Percentiles rank a stretch among this genome's conserved stretches.
These are phyloP conservation scores for Psilocybe cubensis DNA, from an alignment of 768 basidiomycete genomes.

Conservation along the genomic window DNA sequence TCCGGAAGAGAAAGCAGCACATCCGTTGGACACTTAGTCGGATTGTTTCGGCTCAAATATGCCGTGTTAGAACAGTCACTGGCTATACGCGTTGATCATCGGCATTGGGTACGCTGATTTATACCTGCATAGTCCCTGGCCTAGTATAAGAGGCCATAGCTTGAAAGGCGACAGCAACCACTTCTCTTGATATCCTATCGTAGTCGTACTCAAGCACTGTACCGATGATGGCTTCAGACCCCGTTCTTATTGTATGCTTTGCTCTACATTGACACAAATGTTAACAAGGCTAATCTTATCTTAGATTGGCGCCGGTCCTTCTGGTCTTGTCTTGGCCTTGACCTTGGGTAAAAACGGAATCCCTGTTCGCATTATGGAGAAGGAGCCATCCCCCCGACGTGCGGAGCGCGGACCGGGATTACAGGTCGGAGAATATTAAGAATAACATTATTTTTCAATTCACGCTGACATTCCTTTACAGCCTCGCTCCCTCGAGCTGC, in stretches of 20 bases:
- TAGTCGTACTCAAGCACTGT: not conserved
- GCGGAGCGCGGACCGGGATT: slow-evolving; percentile 42
- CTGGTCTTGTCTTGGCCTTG: slow-evolving; percentile 46
- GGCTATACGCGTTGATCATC: too few species aligned
- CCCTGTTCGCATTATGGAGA: slow-evolving; percentile 56
- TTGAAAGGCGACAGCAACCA: too few species aligned
- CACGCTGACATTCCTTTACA: slow-evolving; percentile 18
- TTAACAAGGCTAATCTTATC: not conserved
- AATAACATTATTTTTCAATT: not conserved
- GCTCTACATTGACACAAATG: too few species aligned
- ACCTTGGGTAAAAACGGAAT: slow-evolving; percentile 44
- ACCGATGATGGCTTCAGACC: not conserved
- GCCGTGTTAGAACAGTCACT: too few species aligned
- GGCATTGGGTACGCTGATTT: too few species aligned
- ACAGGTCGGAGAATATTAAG: slow-evolving; percentile 27
- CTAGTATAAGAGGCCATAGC: too few species aligned
- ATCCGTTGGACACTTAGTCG: too few species aligned
- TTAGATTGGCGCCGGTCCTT: slow-evolving; percentile 49
- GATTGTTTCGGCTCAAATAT: too few species aligned
- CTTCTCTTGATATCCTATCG: too few species aligned
- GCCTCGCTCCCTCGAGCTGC: slow-evolving; percentile 50
- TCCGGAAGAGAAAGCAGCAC: too few species aligned
- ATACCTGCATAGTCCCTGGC: too few species aligned
- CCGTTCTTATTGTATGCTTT: not conserved
- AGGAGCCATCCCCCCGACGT: slow-evolving; percentile 32